These are phyloP conservation scores for Hypoxylon sp. DNA, from an alignment of 2,329 filamentous ascomycete genomes.

Conservation along the genomic window DNA sequence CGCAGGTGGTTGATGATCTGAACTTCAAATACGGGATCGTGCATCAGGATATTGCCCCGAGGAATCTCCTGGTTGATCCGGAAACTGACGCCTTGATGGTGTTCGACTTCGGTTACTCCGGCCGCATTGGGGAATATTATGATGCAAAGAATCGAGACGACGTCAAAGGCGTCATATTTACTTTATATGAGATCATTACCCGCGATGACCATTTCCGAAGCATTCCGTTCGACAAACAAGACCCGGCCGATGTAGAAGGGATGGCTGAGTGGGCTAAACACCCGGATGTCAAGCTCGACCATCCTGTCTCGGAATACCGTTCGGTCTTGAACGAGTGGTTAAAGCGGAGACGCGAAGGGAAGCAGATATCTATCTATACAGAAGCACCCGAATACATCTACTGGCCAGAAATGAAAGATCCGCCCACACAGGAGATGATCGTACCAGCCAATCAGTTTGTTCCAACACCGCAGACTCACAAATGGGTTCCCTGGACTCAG, in stretches of 20 bases:
- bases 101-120: constrained; percentile 55
- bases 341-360: constrained; percentile 22
- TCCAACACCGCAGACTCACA: background rate
- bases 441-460: background rate
- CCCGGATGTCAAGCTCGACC: constrained; percentile 52
- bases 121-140: constrained; percentile 39
- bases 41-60: constrained; percentile 56
- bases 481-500: too few species aligned
- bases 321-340: constrained; percentile 48
- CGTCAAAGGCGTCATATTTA: constrained; percentile 54
- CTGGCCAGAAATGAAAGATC: constrained; percentile 40
- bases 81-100: constrained; percentile 53
- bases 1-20: constrained; percentile 54
- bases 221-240: constrained; percentile 47
- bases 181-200: constrained; percentile 55
- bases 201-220: constrained; percentile 45
- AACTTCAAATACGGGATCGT: constrained; percentile 56
- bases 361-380: constrained; percentile 29
- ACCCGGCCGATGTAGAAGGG: constrained; percentile 34
- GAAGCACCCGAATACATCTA: constrained; percentile 45
- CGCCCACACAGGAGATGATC: background rate
- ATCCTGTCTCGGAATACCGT: constrained; percentile 50
- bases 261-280: constrained; percentile 52
- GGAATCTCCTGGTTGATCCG: constrained; percentile 56
- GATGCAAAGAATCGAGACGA: constrained; percentile 49